Evolutionary conservation across 331 rosid genomes (phyloP).

Genomic region (Pyrus hybrid): DNA sequence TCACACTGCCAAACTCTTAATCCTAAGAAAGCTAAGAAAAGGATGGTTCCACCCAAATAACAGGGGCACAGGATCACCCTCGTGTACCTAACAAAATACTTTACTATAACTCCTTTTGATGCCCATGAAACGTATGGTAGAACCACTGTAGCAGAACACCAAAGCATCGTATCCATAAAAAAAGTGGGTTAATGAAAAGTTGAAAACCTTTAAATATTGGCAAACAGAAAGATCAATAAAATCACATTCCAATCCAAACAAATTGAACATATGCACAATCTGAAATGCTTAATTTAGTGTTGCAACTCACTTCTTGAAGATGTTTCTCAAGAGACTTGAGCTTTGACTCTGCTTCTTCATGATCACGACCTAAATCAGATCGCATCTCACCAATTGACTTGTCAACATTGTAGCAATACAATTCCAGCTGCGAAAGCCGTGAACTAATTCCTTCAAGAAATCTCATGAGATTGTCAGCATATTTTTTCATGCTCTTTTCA

Average conservation of each 20-base stretch:
- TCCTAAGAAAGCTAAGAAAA: not conserved
- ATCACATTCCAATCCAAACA: not conserved
- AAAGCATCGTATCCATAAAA: not conserved
- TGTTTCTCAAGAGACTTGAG: constrained; percentile 75
- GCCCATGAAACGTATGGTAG: not conserved
- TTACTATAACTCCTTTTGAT: not conserved
- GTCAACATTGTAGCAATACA: constrained; percentile 86
- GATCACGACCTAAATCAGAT: constrained; percentile 64
- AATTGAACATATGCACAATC: not conserved
- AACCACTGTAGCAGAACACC: not conserved
- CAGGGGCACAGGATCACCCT: not conserved
- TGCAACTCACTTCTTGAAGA: constrained; percentile 65
- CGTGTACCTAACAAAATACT: not conserved
- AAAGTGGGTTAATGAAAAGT: not conserved
- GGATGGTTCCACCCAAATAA: not conserved
- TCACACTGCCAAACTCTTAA: not conserved
- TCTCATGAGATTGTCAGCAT: constrained; percentile 64
- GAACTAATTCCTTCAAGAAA: constrained; percentile 88
- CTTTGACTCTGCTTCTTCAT: constrained; percentile 67
- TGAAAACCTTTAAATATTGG: no score
- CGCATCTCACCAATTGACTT: constrained; percentile 92
- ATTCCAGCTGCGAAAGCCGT: constrained; percentile 75
- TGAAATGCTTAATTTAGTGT: not conserved
- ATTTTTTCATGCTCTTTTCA: constrained; percentile 75
- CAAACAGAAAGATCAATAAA: no score